Evolutionary conservation across 805 yeast species (phyloP), one percentile per base, ranked within the genome.

Genomic region (Candida pseudoglaebosa): DNA sequence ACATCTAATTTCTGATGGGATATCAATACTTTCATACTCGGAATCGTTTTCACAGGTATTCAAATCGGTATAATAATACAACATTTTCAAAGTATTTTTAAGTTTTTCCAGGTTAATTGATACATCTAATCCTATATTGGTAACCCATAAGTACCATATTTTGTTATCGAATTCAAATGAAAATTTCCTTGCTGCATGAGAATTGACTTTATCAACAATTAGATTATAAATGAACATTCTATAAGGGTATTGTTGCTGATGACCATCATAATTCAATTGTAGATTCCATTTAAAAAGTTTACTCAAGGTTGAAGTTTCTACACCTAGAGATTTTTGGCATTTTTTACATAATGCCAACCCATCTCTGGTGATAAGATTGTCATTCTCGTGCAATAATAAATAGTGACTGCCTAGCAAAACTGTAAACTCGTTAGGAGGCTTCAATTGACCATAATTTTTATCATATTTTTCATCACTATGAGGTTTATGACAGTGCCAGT

Each of bases 401-500:
- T 83, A 84, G 38, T 74, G 73, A 3, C 73, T 62, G 0, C 90
- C 90, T 4, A 80, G 70, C 3, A 80, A 61, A 4, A 80, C 52
- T 5, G 39, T 40, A 4, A 18, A 32, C 2, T 65, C 56, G 21
- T 61, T 55, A 0, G 49, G 42, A 3, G 91, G 84, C 17, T 52
- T 61, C 31, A 81, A 51, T 1, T 57, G 53, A 45, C 65, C 67
- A 40, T 71, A 64, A 30, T 54, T 48, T 42, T 59, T 56, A 15
- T 50, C 36, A 13, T 50, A 44, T 31, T 51, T 53, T 34, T 53
- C 43, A n/a, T 44, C 48, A 18, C 42, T 43, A 30, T 61, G 57
- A 0, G 95, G 95, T 50, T 83, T 84, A 54, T 91, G 97, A 55
- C 99, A 91, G 57, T 91, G 97, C 99, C 99, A 91, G 47, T 84